These are phyloP conservation scores for Cystobasidium ongulense DNA, from an alignment of 768 basidiomycete genomes.

Conservation along the genomic window DNA sequence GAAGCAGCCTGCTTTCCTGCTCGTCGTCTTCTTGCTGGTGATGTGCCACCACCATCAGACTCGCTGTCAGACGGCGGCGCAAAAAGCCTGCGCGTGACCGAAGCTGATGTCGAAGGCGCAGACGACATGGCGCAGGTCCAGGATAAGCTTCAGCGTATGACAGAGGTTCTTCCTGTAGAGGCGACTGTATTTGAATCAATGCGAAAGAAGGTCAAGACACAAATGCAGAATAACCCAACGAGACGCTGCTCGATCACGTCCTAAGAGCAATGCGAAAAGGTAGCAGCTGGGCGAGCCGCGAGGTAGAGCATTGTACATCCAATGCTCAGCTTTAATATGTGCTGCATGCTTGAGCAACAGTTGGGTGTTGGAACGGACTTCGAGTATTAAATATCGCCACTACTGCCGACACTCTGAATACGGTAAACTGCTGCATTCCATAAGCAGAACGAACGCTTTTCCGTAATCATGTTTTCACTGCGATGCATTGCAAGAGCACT, in stretches of 20 bases:
- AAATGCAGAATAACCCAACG: background rate
- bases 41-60: background rate
- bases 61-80: background rate
- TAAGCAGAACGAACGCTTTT: no score
- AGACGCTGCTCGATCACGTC: background rate
- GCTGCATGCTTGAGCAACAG: no score
- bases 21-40: background rate
- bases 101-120: background rate
- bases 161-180: background rate
- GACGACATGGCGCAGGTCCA: background rate
- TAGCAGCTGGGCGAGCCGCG: no score
- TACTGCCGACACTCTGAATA: no score
- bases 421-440: no score
- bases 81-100: background rate
- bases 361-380: no score
- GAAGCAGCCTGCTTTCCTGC: background rate
- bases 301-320: no score
- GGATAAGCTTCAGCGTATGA: background rate
- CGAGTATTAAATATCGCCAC: no score
- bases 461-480: no score
- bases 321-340: no score
- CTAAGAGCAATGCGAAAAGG: no score
- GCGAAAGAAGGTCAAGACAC: background rate
- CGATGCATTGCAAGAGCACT: no score
- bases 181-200: background rate